Percentiles rank a stretch among this genome's conserved stretches.
Conservation (phyloP, 2,329 filamentous ascomycete species). For the Aspergillus fischeri region DNA sequence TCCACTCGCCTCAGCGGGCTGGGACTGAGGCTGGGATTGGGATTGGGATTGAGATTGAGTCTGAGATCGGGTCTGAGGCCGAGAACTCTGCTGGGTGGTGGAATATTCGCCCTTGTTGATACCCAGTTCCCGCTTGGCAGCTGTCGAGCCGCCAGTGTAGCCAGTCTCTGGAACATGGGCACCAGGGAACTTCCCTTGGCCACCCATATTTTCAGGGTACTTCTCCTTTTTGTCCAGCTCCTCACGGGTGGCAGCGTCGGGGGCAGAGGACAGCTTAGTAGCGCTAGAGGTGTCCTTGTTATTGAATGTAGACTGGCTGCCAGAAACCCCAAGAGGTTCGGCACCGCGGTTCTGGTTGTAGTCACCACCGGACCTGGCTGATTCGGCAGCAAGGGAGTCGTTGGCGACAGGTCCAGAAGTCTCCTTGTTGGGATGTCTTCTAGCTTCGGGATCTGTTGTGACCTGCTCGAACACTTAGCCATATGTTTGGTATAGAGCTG, state of each 20-base stretch:
- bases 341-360: conserved; percentile 59
- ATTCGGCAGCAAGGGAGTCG: conserved; percentile 75
- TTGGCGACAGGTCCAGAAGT: conserved; percentile 59
- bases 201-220: conserved; percentile 37
- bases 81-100: conserved; percentile 11
- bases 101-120: conserved; percentile 20
- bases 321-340: conserved; percentile 47
- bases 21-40: conserved; percentile 1
- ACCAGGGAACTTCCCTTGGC: conserved; percentile 37
- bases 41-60: background rate
- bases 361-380: conserved; percentile 54
- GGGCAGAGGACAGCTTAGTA: conserved; percentile 46
- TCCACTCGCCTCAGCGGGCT: conserved; percentile 15
- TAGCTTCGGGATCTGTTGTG: conserved; percentile 47
- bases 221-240: conserved; percentile 41
- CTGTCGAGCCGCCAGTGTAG: conserved; percentile 33
- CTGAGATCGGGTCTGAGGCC: conserved; percentile 1
- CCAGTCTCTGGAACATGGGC: conserved; percentile 29
- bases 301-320: conserved; percentile 52
- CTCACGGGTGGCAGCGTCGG: conserved; percentile 44
- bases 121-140: conserved; percentile 28
- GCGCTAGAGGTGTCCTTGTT: conserved; percentile 54
- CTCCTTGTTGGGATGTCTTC: conserved; percentile 56
- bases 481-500: background rate
- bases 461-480: conserved; percentile 13